Evolutionary conservation across 2,329 filamentous ascomycete species (phyloP), one percentile per base, ranked within the genome.

Genomic region (Dothideomycetes sp.): DNA sequence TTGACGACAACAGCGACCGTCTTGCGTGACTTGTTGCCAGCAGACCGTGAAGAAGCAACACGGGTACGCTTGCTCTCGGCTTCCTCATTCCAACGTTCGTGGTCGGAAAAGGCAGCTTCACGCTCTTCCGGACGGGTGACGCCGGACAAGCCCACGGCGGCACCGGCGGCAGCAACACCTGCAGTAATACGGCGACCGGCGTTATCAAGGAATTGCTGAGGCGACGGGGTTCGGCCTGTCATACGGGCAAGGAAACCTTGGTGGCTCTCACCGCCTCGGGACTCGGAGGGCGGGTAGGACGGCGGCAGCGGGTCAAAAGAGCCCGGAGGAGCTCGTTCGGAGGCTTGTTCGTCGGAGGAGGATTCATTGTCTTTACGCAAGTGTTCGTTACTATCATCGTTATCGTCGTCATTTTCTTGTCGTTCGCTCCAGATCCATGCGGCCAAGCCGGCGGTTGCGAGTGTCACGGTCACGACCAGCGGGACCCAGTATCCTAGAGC

Each of bases 401-500:
- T 71, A 43, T 76, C 72, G 19, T 87, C 80, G 39, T 85, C 80
- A 44, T 80, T 75, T 50, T 84, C 80, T 55, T 73, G 77, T 54
- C 85, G 81, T 65, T 94, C 87, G 60, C 83, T 93, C 87, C 87
- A 94, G 46, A 88, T 78, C 89, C 89, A 96, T 43, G 86, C 86
- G 38, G 81, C 88, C 33, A 94, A 66, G 23, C 88, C 87, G 41
- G 84, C 80, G 16, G 88, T 86, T 46, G 89, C 89, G 51, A 93
- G 78, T 33, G 86, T 88, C 44, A 94, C 78, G 35, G 88, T 95
- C 49, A 94, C 64, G 49, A 80, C 81, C 43, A 96, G 73, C 47
- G 89, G 89, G 45, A 94, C 76, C 85, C 88, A 95, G 65, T 93
- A 89, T 56, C 80, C 76, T 65, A 84, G 76, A 51, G 77, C 73